Base-by-base conservation (phyloP, 2,329 filamentous ascomycete genomes). In the Dendrostoma leiphaemia region DNA sequence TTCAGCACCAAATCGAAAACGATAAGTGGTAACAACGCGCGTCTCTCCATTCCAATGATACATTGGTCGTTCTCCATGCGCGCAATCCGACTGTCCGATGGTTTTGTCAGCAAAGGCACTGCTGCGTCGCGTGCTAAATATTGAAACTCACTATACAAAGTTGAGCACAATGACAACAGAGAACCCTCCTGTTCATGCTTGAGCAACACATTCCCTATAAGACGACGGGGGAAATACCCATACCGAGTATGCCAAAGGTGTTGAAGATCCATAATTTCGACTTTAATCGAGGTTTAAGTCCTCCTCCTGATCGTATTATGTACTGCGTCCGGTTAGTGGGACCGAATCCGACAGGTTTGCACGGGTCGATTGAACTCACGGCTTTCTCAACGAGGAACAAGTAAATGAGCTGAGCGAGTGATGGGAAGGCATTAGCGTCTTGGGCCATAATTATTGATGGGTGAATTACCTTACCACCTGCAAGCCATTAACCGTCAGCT, bases 331-430 rank as follows among this genome's bases (percentile, higher is more conserved):
- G 29, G 55, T 61, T 13, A 63, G 58, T 38, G 17, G 13, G 9
- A 3, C 48, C 48, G 26, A 56, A 43, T n/a, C n/a, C n/a, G n/a
- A n/a, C n/a, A n/a, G 29, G 13, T 19, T 17, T 40, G 9, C 26
- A 17, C 2, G 5, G 1, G 12, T 5, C 7, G 6, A 19, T 15
- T 21, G 12, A 4, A 68, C 76, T 64, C 67, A 83, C 81, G 40
- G 80, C 82, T 67, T 83, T 84, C 64, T 87, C 84, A 1, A 84
- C 82, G 2, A 87, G 70, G 63, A 86, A 87, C 24, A 83, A 72
- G 62, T 86, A 87, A n/a, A 86, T 82, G 21, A 85, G 67, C 70
- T 79, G 38, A n/a, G n/a, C n/a, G n/a, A n/a, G n/a, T 10, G 21
- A 24, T 23, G 3, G n/a, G 21, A 8, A 24, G 5, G 8, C 10